These are phyloP conservation scores for Pseudogymnoascus verrucosus DNA, from an alignment of 2,329 filamentous ascomycete species.

Conservation along the genomic window DNA sequence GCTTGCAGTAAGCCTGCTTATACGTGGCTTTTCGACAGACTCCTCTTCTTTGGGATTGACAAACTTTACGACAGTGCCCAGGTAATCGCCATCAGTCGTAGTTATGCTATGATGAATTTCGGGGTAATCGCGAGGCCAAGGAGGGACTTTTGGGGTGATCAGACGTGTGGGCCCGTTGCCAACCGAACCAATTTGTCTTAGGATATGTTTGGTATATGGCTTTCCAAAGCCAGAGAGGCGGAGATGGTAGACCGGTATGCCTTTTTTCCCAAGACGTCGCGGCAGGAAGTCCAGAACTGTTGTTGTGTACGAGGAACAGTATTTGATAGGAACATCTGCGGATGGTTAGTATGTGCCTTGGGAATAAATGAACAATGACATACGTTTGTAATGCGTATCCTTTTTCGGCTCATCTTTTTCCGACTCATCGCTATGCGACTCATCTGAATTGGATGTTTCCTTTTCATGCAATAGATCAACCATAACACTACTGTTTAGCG, in stretches of 20 bases:
- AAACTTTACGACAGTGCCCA: background rate
- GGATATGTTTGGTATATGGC: background rate
- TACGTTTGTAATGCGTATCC: background rate
- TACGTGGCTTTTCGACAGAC: background rate
- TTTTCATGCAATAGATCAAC: background rate
- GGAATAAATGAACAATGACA: background rate
- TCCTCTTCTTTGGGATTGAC: background rate
- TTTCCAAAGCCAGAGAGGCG: background rate
- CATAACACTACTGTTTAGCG: background rate
- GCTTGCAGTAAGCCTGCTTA: background rate
- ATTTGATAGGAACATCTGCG: background rate
- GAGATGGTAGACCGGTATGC: background rate
- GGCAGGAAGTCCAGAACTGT: background rate
- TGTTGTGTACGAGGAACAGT: background rate
- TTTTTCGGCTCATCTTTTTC: background rate
- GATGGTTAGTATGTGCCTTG: background rate
- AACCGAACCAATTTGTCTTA: background rate
- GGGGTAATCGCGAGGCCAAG: background rate
- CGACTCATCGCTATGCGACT: background rate
- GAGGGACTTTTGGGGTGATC: background rate
- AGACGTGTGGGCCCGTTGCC: background rate
- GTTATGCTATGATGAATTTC: background rate
- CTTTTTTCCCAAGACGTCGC: background rate
- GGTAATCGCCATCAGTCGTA: background rate
- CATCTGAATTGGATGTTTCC: background rate